Base-by-base conservation (phyloP, 2,329 filamentous ascomycete genomes). In the Colletotrichum magnum region DNA sequence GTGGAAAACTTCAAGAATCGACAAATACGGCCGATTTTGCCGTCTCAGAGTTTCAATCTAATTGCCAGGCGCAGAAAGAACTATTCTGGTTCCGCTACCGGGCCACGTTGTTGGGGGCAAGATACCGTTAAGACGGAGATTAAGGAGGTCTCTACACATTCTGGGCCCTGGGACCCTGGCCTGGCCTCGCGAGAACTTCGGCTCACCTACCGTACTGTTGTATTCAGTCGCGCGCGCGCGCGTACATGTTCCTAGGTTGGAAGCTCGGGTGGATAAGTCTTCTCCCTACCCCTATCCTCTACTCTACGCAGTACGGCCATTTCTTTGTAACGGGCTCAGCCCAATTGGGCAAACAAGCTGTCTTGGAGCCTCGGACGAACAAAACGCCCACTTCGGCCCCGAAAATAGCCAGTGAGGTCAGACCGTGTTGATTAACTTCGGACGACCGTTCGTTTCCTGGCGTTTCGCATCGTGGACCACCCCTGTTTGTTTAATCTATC, bases 391-490 rank as follows among this genome's bases (percentile, higher is more conserved):
- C 43, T 5, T 50, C 21, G 51, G 66, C 56, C 62, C 66, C 51
- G 18, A 56, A n/a, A 24, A 13, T 41, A 32, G 18, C 62, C 66
- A 66, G 62, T 61, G 28, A 36, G 15, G 36, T 51, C 16, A 12
- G 43, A 15, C 24, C 12, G 41, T 12, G 48, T 36, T 51, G 24
- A 57, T 70, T 51, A 68, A 70, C 58, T 68, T 68, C 58, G 54
- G 68, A 68, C 68, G 58, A 68, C 51, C 53, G 64, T 63, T 70
- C 41, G 64, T 63, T 56, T 64, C 18, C 50, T 68, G 18, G 21
- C 54, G 59, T 68, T 63, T 70, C 68, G 64, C 53, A 58, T 58
- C 13, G 15, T 18, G 18, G 21, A 18, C 6, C 21, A 68, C 36
- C 68, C 64, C 50, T 58, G 58, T 26, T 1, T 15, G 12, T 51